Evolutionary conservation across 2,329 filamentous ascomycete genomes (phyloP).

Genomic region (Curvularia lunata): DNA sequence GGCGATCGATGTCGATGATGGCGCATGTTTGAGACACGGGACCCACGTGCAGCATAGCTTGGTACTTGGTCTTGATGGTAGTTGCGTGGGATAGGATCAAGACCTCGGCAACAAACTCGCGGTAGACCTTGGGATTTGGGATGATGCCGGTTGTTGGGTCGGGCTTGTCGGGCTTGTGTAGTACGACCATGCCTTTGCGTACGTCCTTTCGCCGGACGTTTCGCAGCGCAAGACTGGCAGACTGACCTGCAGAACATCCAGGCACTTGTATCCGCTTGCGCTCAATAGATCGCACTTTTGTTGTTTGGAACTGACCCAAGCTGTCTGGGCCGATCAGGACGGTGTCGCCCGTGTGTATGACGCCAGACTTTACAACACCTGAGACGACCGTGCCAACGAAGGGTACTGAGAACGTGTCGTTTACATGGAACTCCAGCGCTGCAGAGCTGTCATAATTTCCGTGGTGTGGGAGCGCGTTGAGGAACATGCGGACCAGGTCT

Average conservation of each 20-base stretch:
- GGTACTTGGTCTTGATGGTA: conserved; percentile 95
- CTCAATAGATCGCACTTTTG: conserved; percentile 89
- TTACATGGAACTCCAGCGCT: conserved; percentile 92
- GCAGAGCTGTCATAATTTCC: conserved; percentile 86
- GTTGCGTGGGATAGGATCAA: conserved; percentile 95
- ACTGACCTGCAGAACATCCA: conserved; percentile 88
- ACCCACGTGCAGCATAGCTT: conserved; percentile 97
- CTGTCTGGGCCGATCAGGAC: conserved; percentile 90
- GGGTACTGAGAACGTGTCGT: conserved; percentile 97
- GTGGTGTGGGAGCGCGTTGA: conserved; percentile 94
- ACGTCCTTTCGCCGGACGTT: conserved; percentile 89
- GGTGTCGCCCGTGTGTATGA: conserved; percentile 87
- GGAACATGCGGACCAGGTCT: conserved; percentile 86
- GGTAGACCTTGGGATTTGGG: conserved; percentile 58
- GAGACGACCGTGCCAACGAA: conserved; percentile 97
- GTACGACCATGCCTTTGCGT: conserved; percentile 95
- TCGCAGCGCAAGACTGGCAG: conserved; percentile 88
- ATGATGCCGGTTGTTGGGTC: conserved; percentile 45
- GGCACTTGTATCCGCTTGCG: conserved; percentile 90
- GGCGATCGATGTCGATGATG: conserved; percentile 97
- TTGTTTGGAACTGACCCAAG: conserved; percentile 85
- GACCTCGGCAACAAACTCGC: conserved; percentile 71
- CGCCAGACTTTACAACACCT: conserved; percentile 82
- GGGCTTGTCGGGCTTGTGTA: conserved; percentile 79
- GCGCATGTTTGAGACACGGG: conserved; percentile 94